These are phyloP conservation scores for Baorangia bicolor DNA, from an alignment of 768 basidiomycete species.

Conservation along the genomic window DNA sequence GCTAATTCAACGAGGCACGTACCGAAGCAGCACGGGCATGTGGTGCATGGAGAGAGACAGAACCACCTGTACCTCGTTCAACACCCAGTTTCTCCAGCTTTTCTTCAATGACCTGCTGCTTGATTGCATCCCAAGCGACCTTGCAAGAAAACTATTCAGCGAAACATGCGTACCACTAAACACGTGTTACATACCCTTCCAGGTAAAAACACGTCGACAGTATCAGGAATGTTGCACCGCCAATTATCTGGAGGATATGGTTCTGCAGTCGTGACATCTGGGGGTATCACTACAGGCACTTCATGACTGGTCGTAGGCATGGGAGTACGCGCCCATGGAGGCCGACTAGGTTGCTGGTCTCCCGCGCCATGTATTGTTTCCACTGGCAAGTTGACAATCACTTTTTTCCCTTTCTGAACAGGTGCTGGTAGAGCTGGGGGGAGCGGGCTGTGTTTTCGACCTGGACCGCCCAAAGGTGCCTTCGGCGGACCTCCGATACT, in stretches of 20 bases:
- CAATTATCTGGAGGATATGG: slow-evolving; percentile 64
- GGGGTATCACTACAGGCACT: slow-evolving; percentile 24
- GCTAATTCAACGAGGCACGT: slow-evolving; percentile 34
- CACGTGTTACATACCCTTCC: slow-evolving; percentile 55
- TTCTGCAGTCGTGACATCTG: slow-evolving; percentile 47
- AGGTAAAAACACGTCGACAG: slow-evolving; percentile 80
- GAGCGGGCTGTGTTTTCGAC: slow-evolving; percentile 71
- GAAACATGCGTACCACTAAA: slow-evolving; percentile 1
- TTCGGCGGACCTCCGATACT: slow-evolving; percentile 89
- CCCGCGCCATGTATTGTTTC: slow-evolving; percentile 48
- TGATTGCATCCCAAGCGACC: slow-evolving; percentile 74
- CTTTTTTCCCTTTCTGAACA: slow-evolving; percentile 58
- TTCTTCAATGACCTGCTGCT: slow-evolving; percentile 71
- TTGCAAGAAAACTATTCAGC: slow-evolving; percentile 29
- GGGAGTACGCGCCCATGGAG: slow-evolving; percentile 64
- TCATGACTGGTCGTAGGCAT: slow-evolving; percentile 39
- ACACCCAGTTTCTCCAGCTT: slow-evolving; percentile 81
- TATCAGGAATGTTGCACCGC: slow-evolving; percentile 56
- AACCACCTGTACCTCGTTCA: slow-evolving; percentile 55
- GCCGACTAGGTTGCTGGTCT: slow-evolving; percentile 41
- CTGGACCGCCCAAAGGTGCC: slow-evolving; percentile 77
- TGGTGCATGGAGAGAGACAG: slow-evolving; percentile 63
- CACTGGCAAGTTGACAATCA: slow-evolving; percentile 68
- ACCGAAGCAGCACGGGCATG: slow-evolving; percentile 86
- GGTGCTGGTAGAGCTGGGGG: slow-evolving; percentile 36